These are phyloP conservation scores for Plectosphaerella plurivora DNA, from an alignment of 2,329 filamentous ascomycete species.

Conservation along the genomic window DNA sequence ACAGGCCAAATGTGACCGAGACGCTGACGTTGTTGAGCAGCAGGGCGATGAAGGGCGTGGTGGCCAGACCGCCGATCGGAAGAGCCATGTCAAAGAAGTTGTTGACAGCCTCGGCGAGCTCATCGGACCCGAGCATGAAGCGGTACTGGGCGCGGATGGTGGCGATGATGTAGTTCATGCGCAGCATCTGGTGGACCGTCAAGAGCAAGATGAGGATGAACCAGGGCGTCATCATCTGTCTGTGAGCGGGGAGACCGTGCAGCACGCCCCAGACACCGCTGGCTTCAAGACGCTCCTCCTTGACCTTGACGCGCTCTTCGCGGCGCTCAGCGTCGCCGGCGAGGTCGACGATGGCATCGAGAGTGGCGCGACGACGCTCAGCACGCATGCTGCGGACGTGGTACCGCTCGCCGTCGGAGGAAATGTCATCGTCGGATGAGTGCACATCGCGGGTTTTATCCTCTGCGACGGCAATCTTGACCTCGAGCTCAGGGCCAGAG, in stretches of 20 bases:
- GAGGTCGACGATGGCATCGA: slow-evolving; percentile 59
- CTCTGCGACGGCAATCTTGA: slow-evolving; percentile 31
- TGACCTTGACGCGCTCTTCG: slow-evolving; percentile 47
- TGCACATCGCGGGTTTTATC: slow-evolving; percentile 38
- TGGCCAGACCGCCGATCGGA: slow-evolving; percentile 63
- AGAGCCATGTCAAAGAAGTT: slow-evolving; percentile 44
- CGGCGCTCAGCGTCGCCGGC: slow-evolving; percentile 53
- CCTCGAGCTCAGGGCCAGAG: slow-evolving; percentile 30
- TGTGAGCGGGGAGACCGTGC: slow-evolving; percentile 57
- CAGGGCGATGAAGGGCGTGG: slow-evolving; percentile 67
- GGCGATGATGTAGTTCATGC: slow-evolving; percentile 69
- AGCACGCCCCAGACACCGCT: slow-evolving; percentile 70
- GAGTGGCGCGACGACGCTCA: slow-evolving; percentile 48
- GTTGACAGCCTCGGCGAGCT: slow-evolving; percentile 28
- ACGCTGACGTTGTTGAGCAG: slow-evolving; percentile 65
- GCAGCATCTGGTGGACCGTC: slow-evolving; percentile 54
- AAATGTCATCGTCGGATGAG: slow-evolving; percentile 49
- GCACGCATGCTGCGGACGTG: slow-evolving; percentile 37
- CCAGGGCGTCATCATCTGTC: slow-evolving; percentile 66
- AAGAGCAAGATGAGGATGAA: slow-evolving; percentile 67
- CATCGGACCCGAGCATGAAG: slow-evolving; percentile 55
- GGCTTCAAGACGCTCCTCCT: slow-evolving; percentile 53
- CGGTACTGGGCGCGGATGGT: slow-evolving; percentile 67
- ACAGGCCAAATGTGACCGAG: slow-evolving; percentile 49
- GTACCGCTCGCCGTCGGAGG: slow-evolving; percentile 38